Conservation (phyloP, 352 stramenopile species). For the Globisporangium paddicum region DNA sequence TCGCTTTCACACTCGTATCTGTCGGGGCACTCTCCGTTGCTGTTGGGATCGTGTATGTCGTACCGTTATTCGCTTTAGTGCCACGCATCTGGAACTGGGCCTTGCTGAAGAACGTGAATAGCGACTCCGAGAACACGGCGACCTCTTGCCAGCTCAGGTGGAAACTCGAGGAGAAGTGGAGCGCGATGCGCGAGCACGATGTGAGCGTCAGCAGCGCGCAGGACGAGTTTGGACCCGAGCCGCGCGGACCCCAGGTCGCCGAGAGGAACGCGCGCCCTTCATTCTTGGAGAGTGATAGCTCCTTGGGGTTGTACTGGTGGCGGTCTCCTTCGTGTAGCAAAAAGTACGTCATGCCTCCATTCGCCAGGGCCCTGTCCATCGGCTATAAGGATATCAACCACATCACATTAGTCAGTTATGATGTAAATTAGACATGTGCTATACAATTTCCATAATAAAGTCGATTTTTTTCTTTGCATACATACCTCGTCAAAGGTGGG, state of each 20-base stretch:
- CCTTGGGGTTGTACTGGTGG: conserved; percentile 77
- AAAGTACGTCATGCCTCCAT: conserved; percentile 49
- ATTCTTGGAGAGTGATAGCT: conserved; percentile 79
- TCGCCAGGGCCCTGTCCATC: conserved; percentile 21
- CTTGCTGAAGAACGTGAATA: conserved; percentile 58
- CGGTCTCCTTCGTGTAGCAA: conserved; percentile 61
- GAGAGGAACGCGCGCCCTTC: conserved; percentile 51
- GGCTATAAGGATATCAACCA: conserved; percentile 10
- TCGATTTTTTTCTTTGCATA: too few species aligned
- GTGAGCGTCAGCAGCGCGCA: conserved; percentile 68
- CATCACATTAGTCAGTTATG: too few species aligned
- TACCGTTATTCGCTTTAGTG: neutral
- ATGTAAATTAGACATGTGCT: neutral
- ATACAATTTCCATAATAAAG: neutral
- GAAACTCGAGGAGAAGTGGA: conserved; percentile 78
- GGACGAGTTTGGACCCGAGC: conserved; percentile 61
- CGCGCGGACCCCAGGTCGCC: conserved; percentile 65
- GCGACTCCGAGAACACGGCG: conserved; percentile 62
- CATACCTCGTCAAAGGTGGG: conserved; percentile 39
- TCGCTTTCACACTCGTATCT: conserved; percentile 8
- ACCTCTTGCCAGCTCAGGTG: conserved; percentile 74
- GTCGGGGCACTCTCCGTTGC: too few species aligned
- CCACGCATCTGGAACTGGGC: conserved; percentile 30
- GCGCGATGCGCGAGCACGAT: conserved; percentile 46
- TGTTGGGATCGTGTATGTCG: neutral